Percentiles rank a stretch among this genome's conserved stretches.
phyloP scores from a whole-genome alignment of 208 protist species.

The Wallacemonas collosoma region DNA sequence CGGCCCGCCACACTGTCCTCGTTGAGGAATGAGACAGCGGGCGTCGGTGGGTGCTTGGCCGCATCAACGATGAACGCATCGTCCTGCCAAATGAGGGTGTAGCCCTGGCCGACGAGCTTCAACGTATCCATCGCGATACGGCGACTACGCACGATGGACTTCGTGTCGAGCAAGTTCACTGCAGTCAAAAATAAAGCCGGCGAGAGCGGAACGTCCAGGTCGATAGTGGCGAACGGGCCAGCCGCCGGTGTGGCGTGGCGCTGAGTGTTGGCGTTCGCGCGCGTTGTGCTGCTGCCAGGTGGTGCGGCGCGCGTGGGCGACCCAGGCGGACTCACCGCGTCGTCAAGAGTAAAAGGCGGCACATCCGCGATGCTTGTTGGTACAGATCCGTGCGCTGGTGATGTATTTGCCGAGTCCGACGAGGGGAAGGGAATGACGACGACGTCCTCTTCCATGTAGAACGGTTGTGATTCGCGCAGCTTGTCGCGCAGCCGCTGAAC shows the following conservation, averaged over 20 bases:
- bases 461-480: slow-evolving; percentile 62
- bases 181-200: slow-evolving; percentile 53
- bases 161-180: slow-evolving; percentile 75
- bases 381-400: neutral
- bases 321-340: slow-evolving; percentile 10
- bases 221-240: slow-evolving; percentile 25
- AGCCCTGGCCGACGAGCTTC: slow-evolving; percentile 72
- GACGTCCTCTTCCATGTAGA: slow-evolving; percentile 82
- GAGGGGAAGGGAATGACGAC: slow-evolving; percentile 62
- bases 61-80: slow-evolving; percentile 24
- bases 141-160: slow-evolving; percentile 51
- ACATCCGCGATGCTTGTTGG: neutral
- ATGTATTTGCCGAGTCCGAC: slow-evolving; percentile 1
- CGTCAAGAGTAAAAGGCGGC: slow-evolving; percentile 4
- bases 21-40: neutral
- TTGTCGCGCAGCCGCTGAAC: slow-evolving; percentile 68
- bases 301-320: slow-evolving; percentile 7
- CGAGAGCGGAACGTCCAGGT: slow-evolving; percentile 61
- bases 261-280: neutral
- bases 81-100: slow-evolving; percentile 72
- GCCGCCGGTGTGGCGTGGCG: neutral
- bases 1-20: neutral
- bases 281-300: neutral
- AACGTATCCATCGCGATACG: slow-evolving; percentile 60
- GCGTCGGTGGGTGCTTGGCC: slow-evolving; percentile 14